A percentile compares a stretch with the other conserved stretches of the same genome.
These are phyloP conservation scores for Lathyrus tuberosus DNA, from an alignment of 306 rosid genomes.

Conservation along the genomic window DNA sequence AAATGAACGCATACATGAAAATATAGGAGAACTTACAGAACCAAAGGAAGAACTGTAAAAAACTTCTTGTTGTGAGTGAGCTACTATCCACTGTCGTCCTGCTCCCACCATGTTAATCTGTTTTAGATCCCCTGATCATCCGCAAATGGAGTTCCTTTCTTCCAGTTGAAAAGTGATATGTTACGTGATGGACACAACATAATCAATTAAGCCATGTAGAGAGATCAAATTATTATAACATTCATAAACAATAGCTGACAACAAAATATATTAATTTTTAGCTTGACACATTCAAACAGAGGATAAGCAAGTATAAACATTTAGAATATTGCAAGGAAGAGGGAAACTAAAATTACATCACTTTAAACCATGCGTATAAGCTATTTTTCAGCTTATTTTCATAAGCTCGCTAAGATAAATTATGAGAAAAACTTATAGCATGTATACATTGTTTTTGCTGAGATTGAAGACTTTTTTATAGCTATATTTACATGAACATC, in stretches of 20 bases:
- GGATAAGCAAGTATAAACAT: constrained; percentile 2
- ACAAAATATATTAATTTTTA: constrained; percentile 23
- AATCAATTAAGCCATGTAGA: constrained; percentile 38
- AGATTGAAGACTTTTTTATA: no score
- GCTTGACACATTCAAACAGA: constrained; percentile 6
- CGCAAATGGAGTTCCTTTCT: constrained; percentile 97
- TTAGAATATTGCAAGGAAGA: background rate
- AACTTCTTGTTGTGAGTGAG: constrained; percentile 98
- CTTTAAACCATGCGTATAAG: background rate
- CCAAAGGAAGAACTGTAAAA: constrained; percentile 90
- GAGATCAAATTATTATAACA: constrained; percentile 28
- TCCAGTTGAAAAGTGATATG: constrained; percentile 98
- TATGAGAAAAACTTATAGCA: no score
- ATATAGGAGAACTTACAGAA: constrained; percentile 79
- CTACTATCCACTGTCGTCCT: constrained; percentile 92
- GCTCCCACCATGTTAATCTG: constrained; percentile 85
- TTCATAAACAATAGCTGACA: constrained; percentile 20
- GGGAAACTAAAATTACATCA: background rate
- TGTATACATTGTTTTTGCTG: no score
- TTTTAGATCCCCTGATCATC: constrained; percentile 98
- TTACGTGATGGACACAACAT: constrained; percentile 60
- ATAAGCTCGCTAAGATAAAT: no score
- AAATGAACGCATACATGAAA: no score
- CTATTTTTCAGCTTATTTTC: no score
- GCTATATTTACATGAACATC: no score